Percentiles rank a stretch among this genome's conserved stretches.
Conservation (phyloP, 176 grass and related monocot species). For the Zoysia pacifica region DNA sequence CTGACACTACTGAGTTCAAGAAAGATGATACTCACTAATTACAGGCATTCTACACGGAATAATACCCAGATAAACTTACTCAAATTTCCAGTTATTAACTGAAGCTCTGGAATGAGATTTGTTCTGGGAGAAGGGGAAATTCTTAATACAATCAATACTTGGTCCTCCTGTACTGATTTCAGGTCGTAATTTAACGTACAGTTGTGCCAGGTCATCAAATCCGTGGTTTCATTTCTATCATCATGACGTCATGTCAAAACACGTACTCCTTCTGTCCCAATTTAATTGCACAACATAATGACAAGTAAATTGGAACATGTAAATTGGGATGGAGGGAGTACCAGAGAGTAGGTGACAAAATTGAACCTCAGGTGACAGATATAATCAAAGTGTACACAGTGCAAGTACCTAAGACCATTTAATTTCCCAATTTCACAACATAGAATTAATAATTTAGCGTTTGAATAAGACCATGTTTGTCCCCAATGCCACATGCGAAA, state of each 20-base stretch:
- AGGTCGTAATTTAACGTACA: background rate
- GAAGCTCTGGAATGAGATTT: background rate
- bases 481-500: background rate
- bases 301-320: too few species aligned
- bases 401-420: background rate
- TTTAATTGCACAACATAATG: too few species aligned
- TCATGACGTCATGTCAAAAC: background rate
- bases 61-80: constrained; percentile 5
- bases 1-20: background rate
- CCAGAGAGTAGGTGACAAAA: background rate
- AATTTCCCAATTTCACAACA: background rate
- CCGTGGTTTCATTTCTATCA: background rate
- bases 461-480: background rate
- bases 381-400: background rate
- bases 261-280: background rate
- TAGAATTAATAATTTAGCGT: background rate
- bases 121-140: background rate
- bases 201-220: background rate
- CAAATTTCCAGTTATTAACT: background rate
- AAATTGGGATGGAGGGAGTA: background rate
- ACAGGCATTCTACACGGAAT: background rate
- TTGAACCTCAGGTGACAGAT: background rate
- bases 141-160: background rate
- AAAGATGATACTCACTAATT: background rate
- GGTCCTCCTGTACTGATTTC: background rate